Conservation (phyloP, 345 rosid species). For the Citrus glauca region DNA sequence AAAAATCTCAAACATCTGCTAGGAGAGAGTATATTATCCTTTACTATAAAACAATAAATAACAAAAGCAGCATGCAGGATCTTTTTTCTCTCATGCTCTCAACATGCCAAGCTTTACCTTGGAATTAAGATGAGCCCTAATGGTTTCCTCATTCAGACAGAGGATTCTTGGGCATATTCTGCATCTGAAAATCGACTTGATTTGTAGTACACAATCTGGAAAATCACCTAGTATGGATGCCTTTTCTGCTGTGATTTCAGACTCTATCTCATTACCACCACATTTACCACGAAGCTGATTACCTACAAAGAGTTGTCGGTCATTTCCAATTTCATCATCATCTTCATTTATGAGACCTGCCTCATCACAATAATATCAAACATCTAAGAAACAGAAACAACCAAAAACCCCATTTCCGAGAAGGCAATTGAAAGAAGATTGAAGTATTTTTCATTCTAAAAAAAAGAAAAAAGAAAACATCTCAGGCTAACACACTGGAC, state of each 20-base stretch:
- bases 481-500: background rate
- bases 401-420: background rate
- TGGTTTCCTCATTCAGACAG: constrained; percentile 68
- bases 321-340: constrained; percentile 39
- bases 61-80: background rate
- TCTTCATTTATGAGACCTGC: constrained; percentile 41
- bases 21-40: background rate
- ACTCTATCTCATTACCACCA: constrained; percentile 15
- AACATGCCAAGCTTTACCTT: constrained; percentile 42
- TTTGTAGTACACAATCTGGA: constrained; percentile 54
- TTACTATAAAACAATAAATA: background rate
- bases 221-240: constrained; percentile 38
- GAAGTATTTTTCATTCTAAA: background rate
- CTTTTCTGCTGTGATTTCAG: constrained; percentile 12
- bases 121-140: constrained; percentile 70
- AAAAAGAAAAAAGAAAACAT: background rate
- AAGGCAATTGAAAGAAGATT: background rate
- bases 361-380: constrained; percentile 11
- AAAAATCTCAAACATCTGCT: too few species aligned
- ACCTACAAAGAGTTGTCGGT: constrained; percentile 16
- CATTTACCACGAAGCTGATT: constrained; percentile 14
- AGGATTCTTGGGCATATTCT: constrained; percentile 67
- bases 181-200: constrained; percentile 80
- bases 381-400: background rate
- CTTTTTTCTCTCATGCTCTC: background rate